Evolutionary conservation across 2,329 filamentous ascomycete genomes (phyloP).

Genomic region (Scytalidium sp.): DNA sequence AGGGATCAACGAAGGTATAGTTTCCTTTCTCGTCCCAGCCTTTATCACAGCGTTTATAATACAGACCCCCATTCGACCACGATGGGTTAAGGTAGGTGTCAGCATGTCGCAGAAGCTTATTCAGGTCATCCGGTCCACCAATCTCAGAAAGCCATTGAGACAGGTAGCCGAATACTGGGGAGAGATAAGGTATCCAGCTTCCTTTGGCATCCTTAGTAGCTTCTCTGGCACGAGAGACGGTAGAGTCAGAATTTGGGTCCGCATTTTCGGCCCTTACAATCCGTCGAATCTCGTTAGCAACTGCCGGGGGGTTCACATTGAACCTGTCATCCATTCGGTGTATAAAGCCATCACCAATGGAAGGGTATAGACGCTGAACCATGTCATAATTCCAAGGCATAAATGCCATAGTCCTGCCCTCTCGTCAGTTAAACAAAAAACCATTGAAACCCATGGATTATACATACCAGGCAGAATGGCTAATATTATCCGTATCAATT

Average conservation of each 20-base stretch:
- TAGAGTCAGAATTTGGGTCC: conserved; percentile 9
- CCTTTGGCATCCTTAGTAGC: background rate
- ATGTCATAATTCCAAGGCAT: conserved; percentile 36
- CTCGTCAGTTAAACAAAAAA: too few species aligned
- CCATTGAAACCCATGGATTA: too few species aligned
- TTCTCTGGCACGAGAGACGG: background rate
- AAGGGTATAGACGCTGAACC: conserved; percentile 22
- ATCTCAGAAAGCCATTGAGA: conserved; percentile 33
- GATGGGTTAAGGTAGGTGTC: conserved; percentile 24
- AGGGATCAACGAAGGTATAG: conserved; percentile 30
- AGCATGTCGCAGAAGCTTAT: conserved; percentile 24
- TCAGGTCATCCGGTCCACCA: conserved; percentile 14
- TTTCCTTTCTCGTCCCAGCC: conserved; percentile 19
- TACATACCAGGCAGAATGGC: conserved; percentile 28
- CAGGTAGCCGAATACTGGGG: conserved; percentile 26
- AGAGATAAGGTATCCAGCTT: background rate
- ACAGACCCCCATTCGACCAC: conserved; percentile 33
- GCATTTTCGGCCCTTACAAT: conserved; percentile 9
- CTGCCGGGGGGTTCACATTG: conserved; percentile 17
- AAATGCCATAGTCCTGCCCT: conserved; percentile 30
- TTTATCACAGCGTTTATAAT: conserved; percentile 27
- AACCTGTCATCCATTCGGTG: conserved; percentile 22
- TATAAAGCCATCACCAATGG: conserved; percentile 24
- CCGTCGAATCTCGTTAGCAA: conserved; percentile 22
- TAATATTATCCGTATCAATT: conserved; percentile 8